Base-by-base conservation (phyloP, 2,329 filamentous ascomycete species). In the Sporothrix schenckii region DNA sequence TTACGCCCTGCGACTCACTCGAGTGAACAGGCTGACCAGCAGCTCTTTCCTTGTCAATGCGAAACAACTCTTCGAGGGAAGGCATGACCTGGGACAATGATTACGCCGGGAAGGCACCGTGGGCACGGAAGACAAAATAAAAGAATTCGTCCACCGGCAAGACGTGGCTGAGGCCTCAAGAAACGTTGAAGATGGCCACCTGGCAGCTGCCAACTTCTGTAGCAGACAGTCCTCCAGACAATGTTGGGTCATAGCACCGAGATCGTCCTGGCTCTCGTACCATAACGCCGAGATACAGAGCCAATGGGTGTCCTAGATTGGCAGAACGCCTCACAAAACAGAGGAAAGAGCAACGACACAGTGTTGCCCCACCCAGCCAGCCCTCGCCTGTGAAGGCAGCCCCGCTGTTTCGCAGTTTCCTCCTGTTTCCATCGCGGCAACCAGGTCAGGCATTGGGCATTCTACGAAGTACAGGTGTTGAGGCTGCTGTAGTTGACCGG, bases 341-440 rank as follows among this genome's bases (percentile, higher is more conserved):
- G 58, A 47, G 39, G 21, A 27, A 61, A 16, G 58, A 63, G 58
- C 24, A 63, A 27, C 39, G 14, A 39, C 58, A 21, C 11, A 4
- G n/a, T 44, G 11, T 1, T 63, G 58, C 39, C 58, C 58, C 58
- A 39, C 58, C 58, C 4, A 9, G 3, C 19, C 30, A 61, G 34
- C n/a, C 34, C 27, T 5, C 14, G 39, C 58, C 66, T 58, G 58
- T 24, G 44, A 44, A 66, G 0, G 27, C 44, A 21, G 53, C 69
- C 69, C 69, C 56, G 34, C 63, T 49, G 16, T 13, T 30, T 34
- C n/a, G 41, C 41, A 34, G 27, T 30, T 71, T 71, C 70, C 70
- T 58, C 68, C 24, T n/a, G 70, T 53, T 71, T 71, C 70, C 58
- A 71, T 68, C 47, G 24, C 65, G 21, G 50, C 66, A 56, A 61